A percentile compares a stretch with the other conserved stretches of the same genome.
These are phyloP conservation scores for Porphyrellus cyaneotinctus DNA, from an alignment of 768 basidiomycete genomes.

Conservation along the genomic window DNA sequence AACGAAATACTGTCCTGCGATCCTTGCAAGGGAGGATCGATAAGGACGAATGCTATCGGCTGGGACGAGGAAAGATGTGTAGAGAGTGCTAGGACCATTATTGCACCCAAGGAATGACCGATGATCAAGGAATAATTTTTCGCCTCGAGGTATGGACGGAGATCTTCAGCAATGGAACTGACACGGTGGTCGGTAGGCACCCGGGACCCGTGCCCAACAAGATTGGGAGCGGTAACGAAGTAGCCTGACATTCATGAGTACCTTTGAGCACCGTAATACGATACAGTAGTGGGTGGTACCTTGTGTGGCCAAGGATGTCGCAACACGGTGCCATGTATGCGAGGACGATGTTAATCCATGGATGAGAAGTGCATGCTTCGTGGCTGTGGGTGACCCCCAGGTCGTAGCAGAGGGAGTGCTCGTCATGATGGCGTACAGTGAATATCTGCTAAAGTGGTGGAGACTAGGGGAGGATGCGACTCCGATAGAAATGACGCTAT, in stretches of 20 bases:
- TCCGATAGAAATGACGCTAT: no score
- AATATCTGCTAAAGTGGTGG: no score
- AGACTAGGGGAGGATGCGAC: no score
- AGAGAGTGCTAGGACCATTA: neutral
- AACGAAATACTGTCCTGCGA: neutral
- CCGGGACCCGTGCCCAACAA: constrained; percentile 15
- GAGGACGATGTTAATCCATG: constrained; percentile 22
- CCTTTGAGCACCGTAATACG: no score
- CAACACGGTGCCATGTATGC: constrained; percentile 19
- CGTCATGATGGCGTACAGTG: no score
- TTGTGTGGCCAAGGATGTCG: constrained; percentile 12
- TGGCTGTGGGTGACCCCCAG: constrained; percentile 21
- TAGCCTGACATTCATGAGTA: constrained; percentile 11
- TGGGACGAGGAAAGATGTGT: constrained; percentile 1
- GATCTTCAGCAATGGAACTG: constrained; percentile 9
- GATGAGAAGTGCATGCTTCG: constrained; percentile 23
- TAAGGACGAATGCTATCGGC: constrained; percentile 15
- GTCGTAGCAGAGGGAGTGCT: constrained; percentile 12
- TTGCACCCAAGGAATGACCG: constrained; percentile 20
- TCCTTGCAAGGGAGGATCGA: constrained; percentile 18
- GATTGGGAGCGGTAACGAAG: constrained; percentile 19
- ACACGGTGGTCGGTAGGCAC: constrained; percentile 7
- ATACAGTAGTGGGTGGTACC: constrained; percentile 2
- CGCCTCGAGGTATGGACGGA: constrained; percentile 13
- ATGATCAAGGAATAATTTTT: constrained; percentile 15